These are phyloP conservation scores for Trametes maxima DNA, from an alignment of 768 basidiomycete species.

Conservation along the genomic window DNA sequence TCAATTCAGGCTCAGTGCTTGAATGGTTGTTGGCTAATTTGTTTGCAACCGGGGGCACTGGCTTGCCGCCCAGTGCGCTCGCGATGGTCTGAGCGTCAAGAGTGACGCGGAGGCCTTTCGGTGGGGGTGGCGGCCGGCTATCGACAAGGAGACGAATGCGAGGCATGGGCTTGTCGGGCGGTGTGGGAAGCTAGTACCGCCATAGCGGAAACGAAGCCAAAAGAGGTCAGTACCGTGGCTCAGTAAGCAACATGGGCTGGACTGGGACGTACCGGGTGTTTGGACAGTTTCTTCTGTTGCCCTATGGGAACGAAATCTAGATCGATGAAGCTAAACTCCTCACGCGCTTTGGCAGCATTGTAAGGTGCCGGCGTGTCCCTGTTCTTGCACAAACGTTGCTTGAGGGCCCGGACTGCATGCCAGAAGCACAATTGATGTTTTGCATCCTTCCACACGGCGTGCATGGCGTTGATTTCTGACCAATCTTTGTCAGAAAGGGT, in stretches of 20 bases:
- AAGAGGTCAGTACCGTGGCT: no score
- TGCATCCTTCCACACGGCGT: slow-evolving; percentile 29
- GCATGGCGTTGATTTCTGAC: slow-evolving; percentile 39
- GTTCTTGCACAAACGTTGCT: not conserved
- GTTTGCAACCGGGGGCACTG: no score
- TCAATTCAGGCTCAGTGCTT: no score
- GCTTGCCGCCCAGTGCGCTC: not conserved
- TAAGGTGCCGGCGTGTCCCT: not conserved
- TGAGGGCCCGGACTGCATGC: not conserved
- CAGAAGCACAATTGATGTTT: slow-evolving; percentile 35
- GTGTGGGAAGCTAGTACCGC: not conserved
- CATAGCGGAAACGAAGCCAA: not conserved
- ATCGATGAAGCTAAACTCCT: not conserved
- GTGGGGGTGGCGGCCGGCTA: not conserved
- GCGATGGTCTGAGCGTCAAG: not conserved
- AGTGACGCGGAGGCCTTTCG: not conserved
- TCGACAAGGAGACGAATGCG: not conserved
- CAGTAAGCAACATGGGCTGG: no score
- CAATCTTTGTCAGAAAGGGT: slow-evolving; percentile 39
- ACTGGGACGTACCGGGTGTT: not conserved
- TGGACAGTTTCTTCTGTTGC: not conserved
- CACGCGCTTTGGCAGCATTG: not conserved
- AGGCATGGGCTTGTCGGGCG: not conserved
- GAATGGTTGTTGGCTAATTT: no score
- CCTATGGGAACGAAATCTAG: not conserved